Evolutionary conservation across 169 alveolate species (phyloP).

Genomic region (Hepatocystis sp.): DNA sequence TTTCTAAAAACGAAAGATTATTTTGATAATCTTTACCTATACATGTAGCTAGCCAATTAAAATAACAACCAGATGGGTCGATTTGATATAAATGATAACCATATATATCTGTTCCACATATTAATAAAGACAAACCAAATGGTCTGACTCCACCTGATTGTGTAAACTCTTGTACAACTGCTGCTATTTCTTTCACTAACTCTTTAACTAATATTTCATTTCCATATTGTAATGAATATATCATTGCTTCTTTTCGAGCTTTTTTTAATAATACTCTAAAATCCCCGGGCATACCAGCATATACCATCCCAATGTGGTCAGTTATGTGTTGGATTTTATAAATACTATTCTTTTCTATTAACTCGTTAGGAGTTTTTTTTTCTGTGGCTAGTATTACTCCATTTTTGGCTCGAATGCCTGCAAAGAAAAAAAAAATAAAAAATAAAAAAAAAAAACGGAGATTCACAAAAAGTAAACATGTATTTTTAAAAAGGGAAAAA

Average conservation of each 20-base stretch:
- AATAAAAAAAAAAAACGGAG: background rate
- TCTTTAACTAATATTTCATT: slow-evolving; percentile 96
- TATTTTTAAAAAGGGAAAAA: too few relatives aligned
- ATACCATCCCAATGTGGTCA: slow-evolving; percentile 93
- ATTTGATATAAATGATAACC: slow-evolving; percentile 94
- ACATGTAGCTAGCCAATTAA: slow-evolving; percentile 99
- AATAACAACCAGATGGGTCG: slow-evolving; percentile 99
- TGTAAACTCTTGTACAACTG: slow-evolving; percentile 98
- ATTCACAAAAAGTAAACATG: background rate
- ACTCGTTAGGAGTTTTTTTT: slow-evolving; percentile 91
- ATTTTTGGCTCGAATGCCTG: slow-evolving; percentile 95
- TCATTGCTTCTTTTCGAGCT: slow-evolving; percentile 91
- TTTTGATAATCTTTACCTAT: slow-evolving; percentile 96
- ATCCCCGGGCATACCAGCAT: slow-evolving; percentile 99
- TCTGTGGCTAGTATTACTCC: slow-evolving; percentile 98
- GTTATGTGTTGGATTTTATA: slow-evolving; percentile 94
- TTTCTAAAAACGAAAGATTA: slow-evolving; percentile 98
- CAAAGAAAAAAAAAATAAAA: slow-evolving; percentile 4
- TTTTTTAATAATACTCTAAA: slow-evolving; percentile 93
- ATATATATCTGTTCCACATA: slow-evolving; percentile 87
- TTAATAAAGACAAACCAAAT: slow-evolving; percentile 97
- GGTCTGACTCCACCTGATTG: slow-evolving; percentile 99
- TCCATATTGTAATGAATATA: slow-evolving; percentile 93
- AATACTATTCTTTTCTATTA: slow-evolving; percentile 95
- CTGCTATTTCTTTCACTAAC: slow-evolving; percentile 96